Conservation (phyloP, 1,284 basidiomycete genomes). For the Lignosus rhinocerotis region DNA sequence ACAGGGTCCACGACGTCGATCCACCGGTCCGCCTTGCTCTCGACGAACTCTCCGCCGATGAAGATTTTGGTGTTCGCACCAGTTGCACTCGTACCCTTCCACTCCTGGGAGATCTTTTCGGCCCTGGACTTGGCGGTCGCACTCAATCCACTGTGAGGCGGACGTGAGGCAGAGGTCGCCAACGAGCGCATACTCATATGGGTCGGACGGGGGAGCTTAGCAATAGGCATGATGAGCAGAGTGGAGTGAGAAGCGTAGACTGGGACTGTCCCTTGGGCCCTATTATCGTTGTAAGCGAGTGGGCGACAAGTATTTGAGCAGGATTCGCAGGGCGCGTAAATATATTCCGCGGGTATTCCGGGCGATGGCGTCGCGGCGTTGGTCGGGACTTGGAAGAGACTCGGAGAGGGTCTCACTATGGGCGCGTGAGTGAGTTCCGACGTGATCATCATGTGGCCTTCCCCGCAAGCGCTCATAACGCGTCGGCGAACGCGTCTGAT, state of each 20-base stretch:
- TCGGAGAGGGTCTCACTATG: neutral
- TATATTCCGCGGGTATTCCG: constrained; percentile 7
- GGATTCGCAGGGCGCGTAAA: constrained; percentile 1
- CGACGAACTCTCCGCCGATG: constrained; percentile 85
- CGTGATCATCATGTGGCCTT: constrained; percentile 20
- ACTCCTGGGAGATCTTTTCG: constrained; percentile 66
- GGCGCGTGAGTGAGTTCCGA: constrained; percentile 9
- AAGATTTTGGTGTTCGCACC: constrained; percentile 89
- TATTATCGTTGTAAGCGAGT: neutral
- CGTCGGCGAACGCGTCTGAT: constrained; percentile 14
- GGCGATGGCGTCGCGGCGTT: neutral
- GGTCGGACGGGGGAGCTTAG: constrained; percentile 22
- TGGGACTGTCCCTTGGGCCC: neutral
- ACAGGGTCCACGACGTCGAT: constrained; percentile 89
- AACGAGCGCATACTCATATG: constrained; percentile 20
- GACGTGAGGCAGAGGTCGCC: constrained; percentile 17
- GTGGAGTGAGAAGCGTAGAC: neutral
- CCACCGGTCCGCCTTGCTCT: constrained; percentile 79
- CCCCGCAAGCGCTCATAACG: constrained; percentile 11
- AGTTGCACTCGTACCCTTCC: constrained; percentile 83
- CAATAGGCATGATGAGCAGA: constrained; percentile 16
- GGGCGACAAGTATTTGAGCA: too few relatives aligned
- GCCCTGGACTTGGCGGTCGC: constrained; percentile 57
- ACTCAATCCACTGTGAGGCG: constrained; percentile 43
- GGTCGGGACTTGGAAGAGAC: neutral